Conservation (phyloP, 2,329 filamentous ascomycete genomes). For the Colletotrichum graminicola region DNA sequence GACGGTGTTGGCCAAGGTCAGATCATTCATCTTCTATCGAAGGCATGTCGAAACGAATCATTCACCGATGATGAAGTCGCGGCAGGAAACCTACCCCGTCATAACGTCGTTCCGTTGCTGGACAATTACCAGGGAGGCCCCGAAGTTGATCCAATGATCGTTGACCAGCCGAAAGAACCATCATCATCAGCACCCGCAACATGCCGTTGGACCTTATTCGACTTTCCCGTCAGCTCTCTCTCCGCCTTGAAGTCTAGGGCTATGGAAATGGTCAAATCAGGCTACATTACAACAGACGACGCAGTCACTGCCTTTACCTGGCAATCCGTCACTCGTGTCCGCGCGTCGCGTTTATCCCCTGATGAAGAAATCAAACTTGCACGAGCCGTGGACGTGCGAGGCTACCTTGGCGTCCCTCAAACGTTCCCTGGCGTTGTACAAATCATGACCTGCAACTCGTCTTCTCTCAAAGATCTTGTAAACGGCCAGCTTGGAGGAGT, state of each 20-base stretch:
- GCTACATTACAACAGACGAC: slow-evolving; percentile 67
- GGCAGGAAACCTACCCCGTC: slow-evolving; percentile 56
- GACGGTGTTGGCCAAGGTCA: slow-evolving; percentile 64
- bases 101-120: slow-evolving; percentile 55
- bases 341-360: slow-evolving; percentile 51
- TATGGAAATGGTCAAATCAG: slow-evolving; percentile 43
- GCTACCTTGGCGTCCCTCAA: slow-evolving; percentile 54
- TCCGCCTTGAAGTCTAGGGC: slow-evolving; percentile 56
- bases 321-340: slow-evolving; percentile 57
- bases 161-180: not conserved
- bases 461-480: slow-evolving; percentile 48
- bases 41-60: slow-evolving; percentile 59
- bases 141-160: slow-evolving; percentile 47
- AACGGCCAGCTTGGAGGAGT: slow-evolving; percentile 43
- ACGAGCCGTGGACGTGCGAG: slow-evolving; percentile 63
- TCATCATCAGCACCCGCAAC: not conserved
- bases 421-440: slow-evolving; percentile 63
- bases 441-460: slow-evolving; percentile 58
- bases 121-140: slow-evolving; percentile 51
- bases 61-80: slow-evolving; percentile 60
- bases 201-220: slow-evolving; percentile 58
- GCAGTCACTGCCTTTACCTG: slow-evolving; percentile 64
- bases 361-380: slow-evolving; percentile 48
- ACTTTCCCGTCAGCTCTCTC: slow-evolving; percentile 55
- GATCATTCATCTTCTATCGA: slow-evolving; percentile 61